These are phyloP conservation scores for Arthonia radiata DNA, from an alignment of 495 filamentous ascomycete species.

Conservation along the genomic window DNA sequence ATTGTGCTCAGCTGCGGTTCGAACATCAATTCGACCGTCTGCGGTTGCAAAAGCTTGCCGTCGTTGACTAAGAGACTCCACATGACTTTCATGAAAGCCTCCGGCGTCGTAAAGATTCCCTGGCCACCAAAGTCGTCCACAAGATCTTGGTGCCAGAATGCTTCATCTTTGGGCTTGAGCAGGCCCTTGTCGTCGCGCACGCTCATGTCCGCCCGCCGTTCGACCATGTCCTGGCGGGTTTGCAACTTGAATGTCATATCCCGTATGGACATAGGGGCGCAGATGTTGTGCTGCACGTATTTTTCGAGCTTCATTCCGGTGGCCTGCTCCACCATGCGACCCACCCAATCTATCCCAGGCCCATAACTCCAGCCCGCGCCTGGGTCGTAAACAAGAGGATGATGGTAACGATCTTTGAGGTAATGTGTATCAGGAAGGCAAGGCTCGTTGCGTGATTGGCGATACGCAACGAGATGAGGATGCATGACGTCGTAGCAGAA, in stretches of 20 bases:
- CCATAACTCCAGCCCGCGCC: slow-evolving; percentile 26
- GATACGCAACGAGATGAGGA: slow-evolving; percentile 5
- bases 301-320: slow-evolving; percentile 15
- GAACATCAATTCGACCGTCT: slow-evolving; percentile 26
- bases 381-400: slow-evolving; percentile 23
- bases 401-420: slow-evolving; percentile 6
- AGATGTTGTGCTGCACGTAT: slow-evolving; percentile 22
- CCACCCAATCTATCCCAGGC: slow-evolving; percentile 25
- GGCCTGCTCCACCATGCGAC: slow-evolving; percentile 18
- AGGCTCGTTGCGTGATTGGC: background rate
- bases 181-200: slow-evolving; percentile 1
- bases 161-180: slow-evolving; percentile 5
- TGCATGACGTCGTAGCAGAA: slow-evolving; percentile 18
- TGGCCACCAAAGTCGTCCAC: slow-evolving; percentile 25
- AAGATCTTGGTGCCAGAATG: slow-evolving; percentile 5
- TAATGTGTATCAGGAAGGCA: slow-evolving; percentile 1
- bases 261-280: slow-evolving; percentile 17
- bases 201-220: slow-evolving; percentile 10
- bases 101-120: slow-evolving; percentile 22
- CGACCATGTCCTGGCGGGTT: slow-evolving; percentile 12
- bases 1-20: slow-evolving; percentile 17
- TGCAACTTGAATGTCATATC: slow-evolving; percentile 19
- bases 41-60: slow-evolving; percentile 17
- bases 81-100: slow-evolving; percentile 25
- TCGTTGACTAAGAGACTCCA: slow-evolving; percentile 21